Percentiles rank a stretch among this genome's conserved stretches.
These are phyloP conservation scores for Leccinum subspadiceum DNA, from an alignment of 1,284 basidiomycete species.

Conservation along the genomic window DNA sequence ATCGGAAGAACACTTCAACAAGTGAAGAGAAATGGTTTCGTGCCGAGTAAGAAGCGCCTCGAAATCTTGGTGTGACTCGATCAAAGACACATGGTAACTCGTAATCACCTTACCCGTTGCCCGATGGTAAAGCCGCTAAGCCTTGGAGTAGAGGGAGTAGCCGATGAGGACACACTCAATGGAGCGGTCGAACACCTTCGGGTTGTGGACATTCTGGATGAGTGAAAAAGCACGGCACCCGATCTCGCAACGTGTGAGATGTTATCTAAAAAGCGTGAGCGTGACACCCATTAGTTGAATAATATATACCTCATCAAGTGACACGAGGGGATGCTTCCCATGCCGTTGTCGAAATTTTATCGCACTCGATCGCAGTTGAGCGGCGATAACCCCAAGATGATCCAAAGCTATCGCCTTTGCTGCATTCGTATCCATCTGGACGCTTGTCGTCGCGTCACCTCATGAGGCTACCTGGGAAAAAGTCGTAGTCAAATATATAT, in stretches of 20 bases:
- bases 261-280: slow-evolving; percentile 49
- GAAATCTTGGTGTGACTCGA: slow-evolving; percentile 40
- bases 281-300: not conserved
- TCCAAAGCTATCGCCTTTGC: slow-evolving; percentile 88
- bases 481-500: not conserved
- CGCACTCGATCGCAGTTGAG: slow-evolving; percentile 65
- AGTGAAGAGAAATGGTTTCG: slow-evolving; percentile 59
- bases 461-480: slow-evolving; percentile 54
- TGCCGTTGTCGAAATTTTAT: slow-evolving; percentile 49
- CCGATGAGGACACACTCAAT: too few relatives aligned
- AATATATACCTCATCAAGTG: slow-evolving; percentile 65
- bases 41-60: slow-evolving; percentile 60
- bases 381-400: slow-evolving; percentile 89
- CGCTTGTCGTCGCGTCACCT: slow-evolving; percentile 74
- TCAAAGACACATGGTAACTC: too few relatives aligned
- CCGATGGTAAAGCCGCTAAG: too few relatives aligned
- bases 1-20: slow-evolving; percentile 65
- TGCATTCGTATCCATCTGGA: slow-evolving; percentile 70
- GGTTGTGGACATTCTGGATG: too few relatives aligned
- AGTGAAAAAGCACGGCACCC: too few relatives aligned
- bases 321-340: slow-evolving; percentile 40
- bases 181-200: too few relatives aligned
- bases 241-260: slow-evolving; percentile 7
- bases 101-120: too few relatives aligned
- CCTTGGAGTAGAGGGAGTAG: too few relatives aligned